Base-by-base conservation (phyloP, 495 filamentous ascomycete genomes). In the Penicillium riverlandense region DNA sequence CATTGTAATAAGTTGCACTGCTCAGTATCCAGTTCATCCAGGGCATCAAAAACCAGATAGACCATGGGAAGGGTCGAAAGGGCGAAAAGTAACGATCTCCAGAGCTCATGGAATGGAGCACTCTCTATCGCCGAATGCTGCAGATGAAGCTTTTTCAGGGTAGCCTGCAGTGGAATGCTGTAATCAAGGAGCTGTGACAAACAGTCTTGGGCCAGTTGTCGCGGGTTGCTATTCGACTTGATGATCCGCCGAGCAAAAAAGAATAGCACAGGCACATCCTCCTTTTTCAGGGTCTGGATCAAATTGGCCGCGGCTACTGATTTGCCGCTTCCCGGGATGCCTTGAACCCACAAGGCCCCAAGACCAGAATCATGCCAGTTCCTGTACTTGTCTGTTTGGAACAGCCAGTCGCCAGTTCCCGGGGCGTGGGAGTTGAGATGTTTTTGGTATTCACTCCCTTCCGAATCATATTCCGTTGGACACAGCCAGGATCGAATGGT, bases 211-310 rank as follows among this genome's bases (percentile, higher is more conserved):
- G 71, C 37, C 29, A 71, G 42, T 1, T 59, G 55, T 6, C 53
- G 40, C 0, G 73, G 71, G n/a, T 54, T 48, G 48, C 69, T 66
- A 44, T 79, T 78, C 6, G 66, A 59, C 15, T 54, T 50, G 43
- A 79, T 69, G 48, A 76, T 77, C 35, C 76, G 67, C 2, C 75
- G 67, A 49, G 76, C 76, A 56, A 80, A 80, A 57, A 80, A 77
- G 48, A 54, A 76, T 0, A 78, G 53, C 1, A 75, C 67, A 1
- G 69, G 71, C 7, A 41, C 44, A 30, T 48, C 37, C 30, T 54
- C 30, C 41, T 61, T 37, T 37, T 29, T 34, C 32, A 8, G 13
- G 43, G 53, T 57, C 12, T 34, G 35, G 27, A 64, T 55, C 10
- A 74, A 40, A 3, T 35, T 48, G 3, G 73, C 72, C 31, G 72